phyloP scores from a whole-genome alignment of 345 rosid species.

The Syzygium aromaticum region DNA sequence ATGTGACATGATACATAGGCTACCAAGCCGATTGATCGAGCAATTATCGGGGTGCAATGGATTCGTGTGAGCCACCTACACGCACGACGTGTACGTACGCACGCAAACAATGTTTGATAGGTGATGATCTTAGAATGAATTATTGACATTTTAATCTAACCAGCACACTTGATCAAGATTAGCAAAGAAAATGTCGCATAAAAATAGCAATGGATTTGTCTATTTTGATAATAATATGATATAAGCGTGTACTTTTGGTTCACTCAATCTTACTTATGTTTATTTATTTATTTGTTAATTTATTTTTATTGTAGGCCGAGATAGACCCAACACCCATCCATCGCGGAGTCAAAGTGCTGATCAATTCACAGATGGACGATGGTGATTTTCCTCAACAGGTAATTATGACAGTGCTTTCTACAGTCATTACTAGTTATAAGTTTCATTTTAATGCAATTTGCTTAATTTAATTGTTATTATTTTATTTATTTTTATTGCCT shows the following conservation, averaged over 20 bases:
- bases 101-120: neutral
- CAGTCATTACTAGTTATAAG: neutral
- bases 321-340: conserved; percentile 30
- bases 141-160: neutral
- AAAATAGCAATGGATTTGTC: neutral
- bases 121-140: neutral
- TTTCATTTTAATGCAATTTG: neutral
- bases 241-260: neutral
- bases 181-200: neutral
- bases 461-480: neutral
- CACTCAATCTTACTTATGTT: neutral
- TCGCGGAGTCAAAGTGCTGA: conserved; percentile 26
- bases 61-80: neutral
- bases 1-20: neutral
- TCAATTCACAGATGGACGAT: conserved; percentile 42
- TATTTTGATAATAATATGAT: neutral
- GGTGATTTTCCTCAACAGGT: conserved; percentile 60
- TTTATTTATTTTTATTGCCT: neutral
- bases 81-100: neutral
- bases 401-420: neutral
- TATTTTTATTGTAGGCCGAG: neutral
- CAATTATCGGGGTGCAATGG: neutral
- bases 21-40: neutral
- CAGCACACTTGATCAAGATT: neutral
- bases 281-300: neutral